Evolutionary conservation across 2,329 filamentous ascomycete species (phyloP).

Genomic region (Pseudopithomyces chartarum): DNA sequence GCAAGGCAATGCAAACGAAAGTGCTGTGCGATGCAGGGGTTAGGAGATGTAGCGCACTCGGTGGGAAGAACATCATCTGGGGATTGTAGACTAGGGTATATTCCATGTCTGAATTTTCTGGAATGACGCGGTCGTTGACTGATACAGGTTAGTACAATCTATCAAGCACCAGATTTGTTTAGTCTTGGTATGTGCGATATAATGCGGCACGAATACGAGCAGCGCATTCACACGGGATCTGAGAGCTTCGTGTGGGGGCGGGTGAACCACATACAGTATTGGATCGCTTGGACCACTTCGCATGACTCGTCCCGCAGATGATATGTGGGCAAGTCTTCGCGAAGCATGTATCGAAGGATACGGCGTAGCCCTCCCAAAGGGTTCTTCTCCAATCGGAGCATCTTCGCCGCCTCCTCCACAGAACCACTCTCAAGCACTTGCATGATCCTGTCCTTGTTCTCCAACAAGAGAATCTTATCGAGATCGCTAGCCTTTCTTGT

Average conservation of each 20-base stretch:
- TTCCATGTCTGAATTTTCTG: slow-evolving; percentile 15
- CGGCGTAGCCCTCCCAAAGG: slow-evolving; percentile 22
- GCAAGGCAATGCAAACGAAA: slow-evolving; percentile 31
- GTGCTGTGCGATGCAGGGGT: slow-evolving; percentile 36
- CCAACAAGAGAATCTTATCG: slow-evolving; percentile 12
- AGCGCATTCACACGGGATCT: not conserved
- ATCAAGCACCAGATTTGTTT: not conserved
- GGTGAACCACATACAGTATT: slow-evolving; percentile 31
- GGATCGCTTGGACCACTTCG: slow-evolving; percentile 37
- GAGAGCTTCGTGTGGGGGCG: not conserved
- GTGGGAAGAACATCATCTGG: slow-evolving; percentile 31
- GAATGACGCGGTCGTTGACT: slow-evolving; percentile 35
- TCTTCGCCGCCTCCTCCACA: slow-evolving; percentile 17
- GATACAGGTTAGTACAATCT: not conserved
- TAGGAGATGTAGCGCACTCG: slow-evolving; percentile 29
- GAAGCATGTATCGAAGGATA: slow-evolving; percentile 21
- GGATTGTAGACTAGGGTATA: slow-evolving; percentile 32
- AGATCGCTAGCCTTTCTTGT: slow-evolving; percentile 3
- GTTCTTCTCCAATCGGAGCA: slow-evolving; percentile 18
- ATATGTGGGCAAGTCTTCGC: slow-evolving; percentile 28
- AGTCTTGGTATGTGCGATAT: too few relatives aligned
- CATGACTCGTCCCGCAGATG: slow-evolving; percentile 27
- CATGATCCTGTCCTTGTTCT: slow-evolving; percentile 19
- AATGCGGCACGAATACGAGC: too few relatives aligned
- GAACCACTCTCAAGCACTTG: slow-evolving; percentile 17